Base-by-base conservation (phyloP, 495 filamentous ascomycete genomes). In the Jackrogersella multiformis region DNA sequence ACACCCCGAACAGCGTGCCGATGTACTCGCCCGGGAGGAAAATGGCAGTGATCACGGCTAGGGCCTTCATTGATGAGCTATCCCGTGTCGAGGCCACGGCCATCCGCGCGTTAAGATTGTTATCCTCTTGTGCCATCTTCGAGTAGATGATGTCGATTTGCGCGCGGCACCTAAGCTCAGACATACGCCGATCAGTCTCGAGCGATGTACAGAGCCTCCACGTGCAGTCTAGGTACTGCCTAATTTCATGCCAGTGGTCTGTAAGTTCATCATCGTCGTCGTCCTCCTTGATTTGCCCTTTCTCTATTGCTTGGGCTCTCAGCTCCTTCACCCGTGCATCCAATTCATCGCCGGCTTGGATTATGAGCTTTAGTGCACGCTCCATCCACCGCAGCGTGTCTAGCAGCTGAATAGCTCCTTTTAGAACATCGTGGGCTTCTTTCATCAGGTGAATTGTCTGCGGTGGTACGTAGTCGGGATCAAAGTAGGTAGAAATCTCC, bases 131-230 rank as follows among this genome's bases (percentile, higher is more conserved):
- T 38, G 73, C 72, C 66, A 77, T 74, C 65, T 74, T 77, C 36
- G 73, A 73, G 48, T 71, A 77, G 51, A 77, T 77, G 24, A 77
- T 75, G 41, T 77, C 74, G 35, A 75, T 77, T 52, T 75, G 74
- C 5, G 74, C 73, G n/a, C 73, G 66, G 39, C 73, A 75, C 3
- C 74, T 54, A 4, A 75, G 41, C 55, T 77, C 74, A 10, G 71
- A 71, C 74, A 77, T 77, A 4, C 71, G 63, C 12, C 74, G 44
- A 26, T 77, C 73, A 1, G 74, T 77, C 45, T 77, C 74, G 1
- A 77, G 74, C 13, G 73, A 72, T 12, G 65, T 75, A 34, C 74
- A 77, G 23, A 77, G 71, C n/a, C 71, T 71, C 73, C 68, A 73
- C 7, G 73, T 69, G 57, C 73, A 73, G 46, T 75, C 74, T 4